Evolutionary conservation across 257 asterid genomes (phyloP), one percentile per base, ranked within the genome.

Genomic region (Misopates orontium): DNA sequence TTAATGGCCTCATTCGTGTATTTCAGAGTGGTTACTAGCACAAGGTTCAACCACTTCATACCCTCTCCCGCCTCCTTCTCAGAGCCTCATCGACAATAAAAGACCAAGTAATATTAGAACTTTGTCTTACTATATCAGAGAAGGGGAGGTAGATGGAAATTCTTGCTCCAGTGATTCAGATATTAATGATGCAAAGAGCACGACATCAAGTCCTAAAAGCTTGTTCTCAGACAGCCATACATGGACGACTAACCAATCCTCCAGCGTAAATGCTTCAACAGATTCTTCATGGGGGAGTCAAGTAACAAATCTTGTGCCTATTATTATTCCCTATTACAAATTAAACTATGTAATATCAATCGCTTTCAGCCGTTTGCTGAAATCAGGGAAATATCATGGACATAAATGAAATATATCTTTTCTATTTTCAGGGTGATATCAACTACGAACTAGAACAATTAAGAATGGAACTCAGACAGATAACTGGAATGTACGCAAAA

Each of bases 401-500:
- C n/a, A n/a, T n/a, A n/a, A n/a, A n/a, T n/a, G n/a, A n/a, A n/a
- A n/a, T n/a, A n/a, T 14, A 50, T 24, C 15, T 51, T 56, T 50
- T 17, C 47, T 44, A 57, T 54, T n/a, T n/a, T 69, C 79, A 85
- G 89, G 76, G 3, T 22, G 68, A 76, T 54, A 24, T 80, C 41
- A 51, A 77, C 48, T 72, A 68, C 66, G 87, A 85, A 80, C 71
- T 85, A 41, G 83, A 83, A 68, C 72, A 78, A 49, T 56, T 82
- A 70, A 72, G 83, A 77, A 65, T 70, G 76, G 92, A 85, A 71
- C 77, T 85, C 42, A 76, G 76, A 69, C 85, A 76, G 65, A 69
- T 73, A 64, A 82, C 72, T 17, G 82, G 78, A 57, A 76, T 85
- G 83, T 80, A 70, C 51, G 84, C 88, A 48, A 60, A 70, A 50